Percentiles rank a stretch among this genome's conserved stretches.
Conservation (phyloP, 75 land plant genomes). For the Selaginella moellendorffii region DNA sequence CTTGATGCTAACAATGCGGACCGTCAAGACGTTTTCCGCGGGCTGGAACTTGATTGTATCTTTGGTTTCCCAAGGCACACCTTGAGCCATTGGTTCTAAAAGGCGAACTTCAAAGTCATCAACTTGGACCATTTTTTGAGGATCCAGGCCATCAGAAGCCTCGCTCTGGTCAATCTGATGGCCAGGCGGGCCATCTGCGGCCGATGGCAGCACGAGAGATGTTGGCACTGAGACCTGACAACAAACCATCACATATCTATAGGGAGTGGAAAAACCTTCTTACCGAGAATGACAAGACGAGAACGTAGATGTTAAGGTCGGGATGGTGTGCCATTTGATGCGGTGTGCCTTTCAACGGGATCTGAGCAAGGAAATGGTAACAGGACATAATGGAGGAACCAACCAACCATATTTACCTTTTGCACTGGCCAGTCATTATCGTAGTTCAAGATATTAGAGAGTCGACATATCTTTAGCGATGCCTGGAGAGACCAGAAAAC, state of each 20-base stretch:
- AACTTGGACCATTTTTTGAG: conserved; percentile 44
- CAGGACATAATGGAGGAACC: not conserved
- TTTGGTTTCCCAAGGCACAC: conserved; percentile 64
- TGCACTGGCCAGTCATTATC: conserved; percentile 94
- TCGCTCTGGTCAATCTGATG: conserved; percentile 19
- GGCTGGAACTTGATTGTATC: conserved; percentile 70
- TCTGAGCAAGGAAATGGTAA: conserved; percentile 28
- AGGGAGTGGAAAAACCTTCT: not conserved
- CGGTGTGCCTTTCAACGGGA: conserved; percentile 84
- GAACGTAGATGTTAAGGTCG: conserved; percentile 79
- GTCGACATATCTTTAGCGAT: conserved; percentile 79
- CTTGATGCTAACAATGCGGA: conserved; percentile 67
- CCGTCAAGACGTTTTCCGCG: conserved; percentile 82
- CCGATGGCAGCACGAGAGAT: conserved; percentile 52
- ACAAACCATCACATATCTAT: conserved; percentile 2
- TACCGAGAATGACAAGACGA: conserved; percentile 79
- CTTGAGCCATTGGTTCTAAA: conserved; percentile 64
- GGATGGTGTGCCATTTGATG: conserved; percentile 90
- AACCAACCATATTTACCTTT: conserved; percentile 32
- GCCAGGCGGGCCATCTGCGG: conserved; percentile 42
- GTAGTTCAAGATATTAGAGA: conserved; percentile 52
- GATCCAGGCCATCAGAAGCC: conserved; percentile 33
- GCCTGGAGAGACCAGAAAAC: conserved; percentile 33
- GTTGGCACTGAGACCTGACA: conserved; percentile 57
- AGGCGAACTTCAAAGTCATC: conserved; percentile 95